Evolutionary conservation across 2,329 filamentous ascomycete genomes (phyloP).

Genomic region (Phaeosphaeriaceae sp.): DNA sequence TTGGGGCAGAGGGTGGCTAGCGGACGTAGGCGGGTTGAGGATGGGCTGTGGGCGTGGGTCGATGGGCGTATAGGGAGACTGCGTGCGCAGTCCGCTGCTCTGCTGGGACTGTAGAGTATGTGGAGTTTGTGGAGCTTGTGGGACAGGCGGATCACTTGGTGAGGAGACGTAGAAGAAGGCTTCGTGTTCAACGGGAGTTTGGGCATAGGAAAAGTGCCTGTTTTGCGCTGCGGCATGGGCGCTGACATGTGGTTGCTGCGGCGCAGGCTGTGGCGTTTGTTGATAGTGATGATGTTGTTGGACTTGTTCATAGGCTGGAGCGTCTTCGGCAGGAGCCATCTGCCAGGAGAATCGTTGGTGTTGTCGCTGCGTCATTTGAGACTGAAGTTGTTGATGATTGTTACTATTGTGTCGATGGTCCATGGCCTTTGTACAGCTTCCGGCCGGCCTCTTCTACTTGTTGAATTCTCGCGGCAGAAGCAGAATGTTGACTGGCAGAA

Average conservation of each 20-base stretch:
- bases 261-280: constrained; percentile 12
- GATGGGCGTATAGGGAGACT: constrained; percentile 32
- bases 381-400: constrained; percentile 21
- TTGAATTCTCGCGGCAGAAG: too few species aligned
- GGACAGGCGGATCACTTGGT: constrained; percentile 32
- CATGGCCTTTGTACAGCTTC: constrained; percentile 21
- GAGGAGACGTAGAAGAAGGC: constrained; percentile 34
- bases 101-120: too few species aligned
- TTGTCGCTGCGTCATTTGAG: constrained; percentile 17
- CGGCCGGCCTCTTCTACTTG: neutral
- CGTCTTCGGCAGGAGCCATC: constrained; percentile 28
- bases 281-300: constrained; percentile 15
- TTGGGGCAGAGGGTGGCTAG: constrained; percentile 31
- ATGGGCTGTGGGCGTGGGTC: constrained; percentile 36
- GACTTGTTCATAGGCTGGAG: constrained; percentile 18
- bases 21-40: constrained; percentile 27
- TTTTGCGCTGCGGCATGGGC: constrained; percentile 23
- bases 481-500: neutral
- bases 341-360: constrained; percentile 47
- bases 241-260: constrained; percentile 20
- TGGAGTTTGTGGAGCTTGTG: constrained; percentile 24
- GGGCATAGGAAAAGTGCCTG: constrained; percentile 46
- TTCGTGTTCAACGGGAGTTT: constrained; percentile 44
- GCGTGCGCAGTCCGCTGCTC: constrained; percentile 23
- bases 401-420: constrained; percentile 30